Percentiles rank a stretch among this genome's conserved stretches.
Evolutionary conservation across 2,329 filamentous ascomycete genomes (phyloP).

Genomic region (Penicillium glabrum): DNA sequence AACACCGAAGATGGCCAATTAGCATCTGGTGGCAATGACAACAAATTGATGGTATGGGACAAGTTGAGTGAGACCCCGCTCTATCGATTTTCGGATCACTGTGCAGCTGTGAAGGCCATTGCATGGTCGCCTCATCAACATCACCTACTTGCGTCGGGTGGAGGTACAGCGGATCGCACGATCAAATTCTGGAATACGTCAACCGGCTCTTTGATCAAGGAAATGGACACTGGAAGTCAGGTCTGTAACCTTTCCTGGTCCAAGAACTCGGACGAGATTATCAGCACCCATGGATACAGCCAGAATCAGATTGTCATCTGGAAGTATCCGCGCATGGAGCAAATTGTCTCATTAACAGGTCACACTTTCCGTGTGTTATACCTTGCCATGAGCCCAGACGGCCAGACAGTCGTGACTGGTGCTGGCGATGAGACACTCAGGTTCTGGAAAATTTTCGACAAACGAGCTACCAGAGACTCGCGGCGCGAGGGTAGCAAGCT

Average conservation of each 20-base stretch:
- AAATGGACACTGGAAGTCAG: constrained; percentile 94
- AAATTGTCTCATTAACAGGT: constrained; percentile 90
- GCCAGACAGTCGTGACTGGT: constrained; percentile 88
- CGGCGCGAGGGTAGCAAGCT: constrained; percentile 67
- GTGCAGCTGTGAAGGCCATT: constrained; percentile 94
- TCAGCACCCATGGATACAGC: constrained; percentile 94
- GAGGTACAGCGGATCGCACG: constrained; percentile 89
- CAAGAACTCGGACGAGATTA: constrained; percentile 96
- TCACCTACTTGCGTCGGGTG: constrained; percentile 89
- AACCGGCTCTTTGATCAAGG: constrained; percentile 76
- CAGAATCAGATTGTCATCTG: constrained; percentile 99
- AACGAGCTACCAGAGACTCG: constrained; percentile 67
- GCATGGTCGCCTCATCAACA: constrained; percentile 97
- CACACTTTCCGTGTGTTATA: constrained; percentile 97
- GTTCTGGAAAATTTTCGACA: constrained; percentile 96
- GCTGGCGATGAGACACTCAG: constrained; percentile 93
- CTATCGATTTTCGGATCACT: constrained; percentile 93
- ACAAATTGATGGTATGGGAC: constrained; percentile 99
- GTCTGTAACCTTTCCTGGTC: constrained; percentile 99
- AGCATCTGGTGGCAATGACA: constrained; percentile 95
- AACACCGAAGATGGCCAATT: constrained; percentile 94
- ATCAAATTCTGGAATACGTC: constrained; percentile 98
- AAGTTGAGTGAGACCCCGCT: constrained; percentile 88
- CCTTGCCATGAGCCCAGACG: constrained; percentile 95
- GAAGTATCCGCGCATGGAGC: constrained; percentile 98